These are phyloP conservation scores for Pleurotus cornucopiae DNA, from an alignment of 768 basidiomycete species.

Conservation along the genomic window DNA sequence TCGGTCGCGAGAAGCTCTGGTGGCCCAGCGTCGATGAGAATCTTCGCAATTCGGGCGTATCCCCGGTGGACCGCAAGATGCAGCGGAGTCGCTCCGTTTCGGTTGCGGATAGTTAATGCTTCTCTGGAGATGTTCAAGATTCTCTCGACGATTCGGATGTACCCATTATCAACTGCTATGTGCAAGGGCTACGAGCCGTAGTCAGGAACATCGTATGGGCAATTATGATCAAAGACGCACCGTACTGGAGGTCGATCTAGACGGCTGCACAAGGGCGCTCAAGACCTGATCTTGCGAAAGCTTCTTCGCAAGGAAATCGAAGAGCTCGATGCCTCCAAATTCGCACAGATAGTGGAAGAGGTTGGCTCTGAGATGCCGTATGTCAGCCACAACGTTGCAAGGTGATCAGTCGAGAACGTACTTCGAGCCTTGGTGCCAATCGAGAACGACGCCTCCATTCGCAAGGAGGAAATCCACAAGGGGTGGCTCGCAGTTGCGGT, in stretches of 20 bases:
- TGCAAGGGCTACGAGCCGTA: conserved; percentile 42
- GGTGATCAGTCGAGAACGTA: conserved; percentile 19
- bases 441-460: conserved; percentile 39
- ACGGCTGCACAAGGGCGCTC: conserved; percentile 38
- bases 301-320: conserved; percentile 42
- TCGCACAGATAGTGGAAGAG: conserved; percentile 46
- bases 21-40: conserved; percentile 34
- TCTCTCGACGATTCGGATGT: conserved; percentile 24
- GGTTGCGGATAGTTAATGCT: conserved; percentile 35
- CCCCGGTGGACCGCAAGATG: conserved; percentile 39
- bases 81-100: conserved; percentile 47
- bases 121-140: conserved; percentile 34
- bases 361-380: conserved; percentile 40
- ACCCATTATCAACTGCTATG: conserved; percentile 38
- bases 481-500: conserved; percentile 19
- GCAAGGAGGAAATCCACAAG: conserved; percentile 49
- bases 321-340: conserved; percentile 19
- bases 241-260: conserved; percentile 41
- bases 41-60: conserved; percentile 28
- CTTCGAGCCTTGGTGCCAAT: conserved; percentile 38
- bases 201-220: background rate
- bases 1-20: conserved; percentile 39
- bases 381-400: background rate
- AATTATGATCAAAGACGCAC: background rate
- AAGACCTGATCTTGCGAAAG: conserved; percentile 48